Evolutionary conservation across 106 monocot species (phyloP).

Genomic region (Dendrobium huoshanense): DNA sequence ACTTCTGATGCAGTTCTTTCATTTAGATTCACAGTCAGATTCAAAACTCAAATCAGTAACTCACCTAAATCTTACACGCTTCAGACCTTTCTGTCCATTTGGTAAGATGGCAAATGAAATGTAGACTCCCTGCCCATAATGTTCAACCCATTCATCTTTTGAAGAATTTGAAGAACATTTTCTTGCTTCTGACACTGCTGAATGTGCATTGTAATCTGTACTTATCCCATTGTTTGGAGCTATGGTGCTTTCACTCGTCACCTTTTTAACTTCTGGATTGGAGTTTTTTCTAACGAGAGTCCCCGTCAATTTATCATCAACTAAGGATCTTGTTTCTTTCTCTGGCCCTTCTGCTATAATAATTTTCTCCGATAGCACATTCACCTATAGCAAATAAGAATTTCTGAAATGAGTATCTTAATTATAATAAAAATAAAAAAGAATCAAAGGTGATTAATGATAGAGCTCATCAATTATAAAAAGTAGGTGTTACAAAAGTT

Average conservation of each 20-base stretch:
- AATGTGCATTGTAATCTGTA: not conserved
- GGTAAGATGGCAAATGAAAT: constrained; percentile 45
- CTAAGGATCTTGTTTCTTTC: constrained; percentile 15
- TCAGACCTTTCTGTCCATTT: constrained; percentile 46
- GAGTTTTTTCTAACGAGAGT: constrained; percentile 11
- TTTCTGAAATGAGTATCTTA: not conserved
- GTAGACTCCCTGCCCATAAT: constrained; percentile 72
- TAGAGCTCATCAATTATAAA: no score
- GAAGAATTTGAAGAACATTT: constrained; percentile 5
- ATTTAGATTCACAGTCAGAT: not conserved
- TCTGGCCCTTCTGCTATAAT: constrained; percentile 15
- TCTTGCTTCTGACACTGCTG: no score
- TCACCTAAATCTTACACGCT: constrained; percentile 81
- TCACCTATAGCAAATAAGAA: constrained; percentile 34
- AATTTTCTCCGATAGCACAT: constrained; percentile 43
- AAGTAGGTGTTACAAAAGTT: not conserved
- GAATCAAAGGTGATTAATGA: not conserved
- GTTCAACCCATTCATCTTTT: constrained; percentile 46
- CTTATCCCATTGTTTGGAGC: constrained; percentile 9
- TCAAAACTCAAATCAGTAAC: not conserved
- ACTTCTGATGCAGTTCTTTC: not conserved
- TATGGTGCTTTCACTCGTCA: not conserved
- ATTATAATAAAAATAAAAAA: not conserved
- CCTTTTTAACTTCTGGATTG: not conserved
- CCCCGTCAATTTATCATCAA: constrained; percentile 11